Evolutionary conservation across 306 rosid species (phyloP).

Genomic region (Malus sieversii): DNA sequence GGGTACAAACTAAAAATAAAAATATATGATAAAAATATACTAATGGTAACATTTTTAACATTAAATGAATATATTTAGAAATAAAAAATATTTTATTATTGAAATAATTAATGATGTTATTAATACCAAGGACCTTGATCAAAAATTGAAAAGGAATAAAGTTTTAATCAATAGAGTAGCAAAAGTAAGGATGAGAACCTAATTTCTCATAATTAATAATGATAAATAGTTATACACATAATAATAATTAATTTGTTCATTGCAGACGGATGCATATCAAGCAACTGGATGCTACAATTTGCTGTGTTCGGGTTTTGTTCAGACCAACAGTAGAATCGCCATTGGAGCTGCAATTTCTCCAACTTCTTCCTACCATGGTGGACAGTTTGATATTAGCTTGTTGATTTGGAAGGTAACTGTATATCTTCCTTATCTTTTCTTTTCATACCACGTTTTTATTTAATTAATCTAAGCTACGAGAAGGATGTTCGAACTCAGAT

Average conservation of each 20-base stretch:
- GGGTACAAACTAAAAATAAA: too few relatives aligned
- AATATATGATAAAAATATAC: too few relatives aligned
- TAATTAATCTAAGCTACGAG: background rate
- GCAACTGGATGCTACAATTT: slow-evolving; percentile 93
- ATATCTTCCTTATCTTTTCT: background rate
- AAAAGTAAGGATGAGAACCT: too few relatives aligned
- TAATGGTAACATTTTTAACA: too few relatives aligned
- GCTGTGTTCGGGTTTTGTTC: slow-evolving; percentile 89
- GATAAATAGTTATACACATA: background rate
- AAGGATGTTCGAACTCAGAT: background rate
- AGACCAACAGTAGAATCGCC: slow-evolving; percentile 76
- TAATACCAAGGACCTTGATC: too few relatives aligned
- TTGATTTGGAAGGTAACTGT: slow-evolving; percentile 82
- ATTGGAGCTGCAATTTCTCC: slow-evolving; percentile 98
- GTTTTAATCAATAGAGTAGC: too few relatives aligned
- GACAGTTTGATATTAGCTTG: slow-evolving; percentile 82
- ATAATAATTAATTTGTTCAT: background rate
- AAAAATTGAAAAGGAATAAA: too few relatives aligned
- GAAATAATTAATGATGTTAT: too few relatives aligned
- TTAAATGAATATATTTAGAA: too few relatives aligned
- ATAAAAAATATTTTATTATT: too few relatives aligned
- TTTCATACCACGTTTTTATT: background rate
- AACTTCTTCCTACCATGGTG: slow-evolving; percentile 65
- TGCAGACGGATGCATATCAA: slow-evolving; percentile 90
- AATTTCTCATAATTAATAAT: background rate